Conservation (phyloP, 257 asterid species). For the Solanum commersonii region DNA sequence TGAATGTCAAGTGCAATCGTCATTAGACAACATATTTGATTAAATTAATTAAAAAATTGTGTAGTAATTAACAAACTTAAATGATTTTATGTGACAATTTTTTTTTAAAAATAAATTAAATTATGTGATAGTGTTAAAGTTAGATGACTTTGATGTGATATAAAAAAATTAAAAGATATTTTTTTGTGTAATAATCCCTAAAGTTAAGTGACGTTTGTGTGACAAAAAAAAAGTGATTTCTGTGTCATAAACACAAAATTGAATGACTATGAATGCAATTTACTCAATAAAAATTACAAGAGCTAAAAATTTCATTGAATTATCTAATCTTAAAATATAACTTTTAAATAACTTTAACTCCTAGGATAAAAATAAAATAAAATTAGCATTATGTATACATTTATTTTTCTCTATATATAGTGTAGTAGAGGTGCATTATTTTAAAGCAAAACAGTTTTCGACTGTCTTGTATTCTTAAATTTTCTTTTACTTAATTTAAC, state of each 20-base stretch:
- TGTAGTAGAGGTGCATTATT: background rate
- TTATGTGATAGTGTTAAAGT: background rate
- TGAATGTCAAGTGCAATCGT: background rate
- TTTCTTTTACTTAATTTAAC: background rate
- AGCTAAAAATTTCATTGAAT: no score
- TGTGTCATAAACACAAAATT: background rate
- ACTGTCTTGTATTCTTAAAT: no score
- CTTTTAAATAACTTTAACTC: no score
- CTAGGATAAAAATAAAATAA: background rate
- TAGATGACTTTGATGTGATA: background rate
- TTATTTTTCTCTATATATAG: background rate
- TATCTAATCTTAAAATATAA: background rate
- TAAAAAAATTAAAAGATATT: background rate
- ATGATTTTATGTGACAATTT: background rate
- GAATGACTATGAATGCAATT: background rate
- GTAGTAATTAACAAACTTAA: no score
- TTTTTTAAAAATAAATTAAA: no score
- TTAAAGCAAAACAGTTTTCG: background rate
- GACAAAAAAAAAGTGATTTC: background rate
- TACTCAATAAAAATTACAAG: background rate
- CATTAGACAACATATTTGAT: background rate
- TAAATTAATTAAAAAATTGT: no score
- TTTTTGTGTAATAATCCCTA: background rate
- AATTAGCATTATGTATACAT: background rate
- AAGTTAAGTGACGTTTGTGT: background rate